phyloP scores from a whole-genome alignment of 305 asterid genomes.

The Nicotiana rustica region DNA sequence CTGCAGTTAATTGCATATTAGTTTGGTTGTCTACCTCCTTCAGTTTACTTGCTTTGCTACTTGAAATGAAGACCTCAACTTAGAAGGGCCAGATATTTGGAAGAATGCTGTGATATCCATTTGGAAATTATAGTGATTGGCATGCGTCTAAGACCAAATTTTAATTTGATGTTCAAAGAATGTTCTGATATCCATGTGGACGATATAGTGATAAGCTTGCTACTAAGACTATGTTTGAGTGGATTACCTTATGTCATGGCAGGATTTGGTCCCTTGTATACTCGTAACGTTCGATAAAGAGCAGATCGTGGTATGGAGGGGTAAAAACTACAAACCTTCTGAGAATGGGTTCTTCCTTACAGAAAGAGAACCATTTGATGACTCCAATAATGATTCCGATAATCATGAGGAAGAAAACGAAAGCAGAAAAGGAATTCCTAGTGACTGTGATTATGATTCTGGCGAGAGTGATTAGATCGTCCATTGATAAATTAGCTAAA shows the following conservation, averaged over 20 bases:
- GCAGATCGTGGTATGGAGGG: constrained; percentile 95
- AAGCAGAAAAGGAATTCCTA: constrained; percentile 37
- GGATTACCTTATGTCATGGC: constrained; percentile 36
- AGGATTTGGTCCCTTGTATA: constrained; percentile 90
- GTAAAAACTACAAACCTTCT: constrained; percentile 64
- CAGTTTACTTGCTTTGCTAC: not conserved
- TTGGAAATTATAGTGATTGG: not conserved
- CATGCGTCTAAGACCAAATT: not conserved
- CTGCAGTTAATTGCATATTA: not conserved
- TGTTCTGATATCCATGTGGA: not conserved
- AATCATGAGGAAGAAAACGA: constrained; percentile 39
- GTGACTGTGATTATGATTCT: constrained; percentile 43
- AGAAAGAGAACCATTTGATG: constrained; percentile 62
- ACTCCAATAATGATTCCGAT: constrained; percentile 40
- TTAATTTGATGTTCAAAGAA: not conserved
- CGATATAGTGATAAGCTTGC: not conserved
- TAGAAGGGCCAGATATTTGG: not conserved
- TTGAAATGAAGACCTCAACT: constrained; percentile 12
- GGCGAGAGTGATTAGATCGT: constrained; percentile 41
- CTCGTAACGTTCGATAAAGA: constrained; percentile 92
- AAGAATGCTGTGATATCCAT: constrained; percentile 6
- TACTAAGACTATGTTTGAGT: not conserved
- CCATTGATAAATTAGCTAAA: constrained; percentile 1
- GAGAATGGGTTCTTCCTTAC: constrained; percentile 67
- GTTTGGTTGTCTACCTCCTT: constrained; percentile 3